A percentile compares a stretch with the other conserved stretches of the same genome.
These are phyloP conservation scores for Penicillium sp. DNA, from an alignment of 2,329 filamentous ascomycete genomes.

Conservation along the genomic window DNA sequence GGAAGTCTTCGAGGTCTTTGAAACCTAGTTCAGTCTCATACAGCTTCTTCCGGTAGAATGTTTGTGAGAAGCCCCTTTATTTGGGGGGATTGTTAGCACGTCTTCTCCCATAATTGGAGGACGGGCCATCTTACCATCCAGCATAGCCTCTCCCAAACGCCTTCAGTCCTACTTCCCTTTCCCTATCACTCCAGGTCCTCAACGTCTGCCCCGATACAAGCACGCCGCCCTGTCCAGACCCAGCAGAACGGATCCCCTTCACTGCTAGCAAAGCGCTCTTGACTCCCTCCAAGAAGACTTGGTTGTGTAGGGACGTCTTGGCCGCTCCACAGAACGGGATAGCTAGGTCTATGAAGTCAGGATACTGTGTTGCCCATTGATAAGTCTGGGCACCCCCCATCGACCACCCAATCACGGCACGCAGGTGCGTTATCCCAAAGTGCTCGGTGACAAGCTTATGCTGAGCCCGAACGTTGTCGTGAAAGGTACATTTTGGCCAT, in stretches of 20 bases:
- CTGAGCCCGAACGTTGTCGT: constrained; percentile 73
- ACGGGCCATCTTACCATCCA: constrained; percentile 58
- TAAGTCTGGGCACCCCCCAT: constrained; percentile 73
- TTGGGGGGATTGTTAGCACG: not conserved
- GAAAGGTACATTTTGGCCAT: constrained; percentile 68
- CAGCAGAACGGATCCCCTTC: constrained; percentile 59
- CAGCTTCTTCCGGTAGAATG: constrained; percentile 75
- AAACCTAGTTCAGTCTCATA: constrained; percentile 69
- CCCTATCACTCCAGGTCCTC: constrained; percentile 57
- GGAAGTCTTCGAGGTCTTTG: constrained; percentile 73
- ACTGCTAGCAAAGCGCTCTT: constrained; percentile 64
- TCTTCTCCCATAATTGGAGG: not conserved
- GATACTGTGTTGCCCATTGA: constrained; percentile 67
- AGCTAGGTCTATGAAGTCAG: constrained; percentile 68
- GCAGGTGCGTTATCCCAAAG: constrained; percentile 63
- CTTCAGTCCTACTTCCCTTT: constrained; percentile 65
- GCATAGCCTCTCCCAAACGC: constrained; percentile 77
- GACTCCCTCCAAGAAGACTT: constrained; percentile 70
- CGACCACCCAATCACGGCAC: constrained; percentile 70
- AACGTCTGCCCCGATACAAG: constrained; percentile 45
- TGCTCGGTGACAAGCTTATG: constrained; percentile 68
- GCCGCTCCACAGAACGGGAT: constrained; percentile 71
- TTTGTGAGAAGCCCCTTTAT: constrained; percentile 73
- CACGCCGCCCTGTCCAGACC: constrained; percentile 53
- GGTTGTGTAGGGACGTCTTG: constrained; percentile 68